Percentiles rank a stretch among this genome's conserved stretches.
These are phyloP conservation scores for Fusarium heterosporum DNA, from an alignment of 2,329 filamentous ascomycete species.

Conservation along the genomic window DNA sequence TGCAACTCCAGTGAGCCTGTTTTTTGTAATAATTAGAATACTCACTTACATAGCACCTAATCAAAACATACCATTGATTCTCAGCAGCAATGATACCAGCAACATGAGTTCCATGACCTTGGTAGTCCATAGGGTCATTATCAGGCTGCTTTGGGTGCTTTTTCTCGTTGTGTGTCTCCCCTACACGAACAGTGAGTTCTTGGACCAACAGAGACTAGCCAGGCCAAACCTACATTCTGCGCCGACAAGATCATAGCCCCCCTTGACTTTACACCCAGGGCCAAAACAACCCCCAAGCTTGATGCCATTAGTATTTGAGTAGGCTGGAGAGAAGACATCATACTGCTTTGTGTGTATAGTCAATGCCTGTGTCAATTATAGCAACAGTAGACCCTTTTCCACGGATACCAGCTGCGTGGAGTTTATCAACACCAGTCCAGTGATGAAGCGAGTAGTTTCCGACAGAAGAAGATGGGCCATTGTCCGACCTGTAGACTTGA, in stretches of 20 bases:
- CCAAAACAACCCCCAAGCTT: conserved; percentile 57
- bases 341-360: conserved; percentile 56
- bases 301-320: conserved; percentile 1
- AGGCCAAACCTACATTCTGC: conserved; percentile 45
- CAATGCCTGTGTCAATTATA: conserved; percentile 56
- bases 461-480: conserved; percentile 23
- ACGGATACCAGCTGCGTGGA: conserved; percentile 53
- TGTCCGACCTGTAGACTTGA: conserved; percentile 22
- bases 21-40: conserved; percentile 5
- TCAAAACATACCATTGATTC: conserved; percentile 47
- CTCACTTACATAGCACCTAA: neutral
- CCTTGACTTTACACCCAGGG: conserved; percentile 53
- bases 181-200: conserved; percentile 37
- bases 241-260: conserved; percentile 55
- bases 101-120: conserved; percentile 56
- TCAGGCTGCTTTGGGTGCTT: conserved; percentile 50
- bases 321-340: neutral
- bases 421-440: conserved; percentile 55
- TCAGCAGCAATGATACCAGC: conserved; percentile 63
- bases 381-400: conserved; percentile 55
- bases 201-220: neutral
- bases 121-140: conserved; percentile 51
- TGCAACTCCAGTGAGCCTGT: conserved; percentile 58
- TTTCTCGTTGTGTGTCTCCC: conserved; percentile 49
- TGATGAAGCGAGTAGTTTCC: conserved; percentile 53